Base-by-base conservation (phyloP, 208 protist species). In the Leishmania arabica region DNA sequence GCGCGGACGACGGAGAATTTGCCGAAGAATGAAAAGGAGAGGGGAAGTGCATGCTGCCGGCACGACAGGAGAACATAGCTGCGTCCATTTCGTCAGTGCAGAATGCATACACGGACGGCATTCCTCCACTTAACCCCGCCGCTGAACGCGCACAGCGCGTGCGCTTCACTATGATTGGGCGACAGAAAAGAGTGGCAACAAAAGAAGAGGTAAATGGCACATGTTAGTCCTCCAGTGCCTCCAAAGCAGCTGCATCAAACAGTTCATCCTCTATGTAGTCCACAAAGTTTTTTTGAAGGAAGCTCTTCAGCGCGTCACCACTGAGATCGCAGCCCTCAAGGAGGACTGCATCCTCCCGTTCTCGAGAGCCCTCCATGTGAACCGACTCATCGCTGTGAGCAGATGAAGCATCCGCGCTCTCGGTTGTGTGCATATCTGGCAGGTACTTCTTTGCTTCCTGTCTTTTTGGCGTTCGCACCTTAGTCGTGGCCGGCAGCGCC, bases 221-320 rank as follows among this genome's bases (percentile, higher is more conserved):
- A 54, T 15, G 3, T 66, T 40, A 78, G 37, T n/a, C 34, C n/a
- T 76, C 65, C 6, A 84, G 49, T 58, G 45, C 42, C 34, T 84
- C 84, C 64, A 89, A 70, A 27, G 84, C 77, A 8, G 60, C 79
- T 31, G 86, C 40, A 69, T 90, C 82, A 60, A 88, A 75, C n/a
- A 92, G 27, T 34, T 89, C 86, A 11, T 93, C 77, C 75, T 95
- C 89, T 66, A 91, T 78, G 73, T 89, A 95, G 64, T 97, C 94
- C n/a, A 89, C 81, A 83, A 97, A 97, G 60, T 97, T 93, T 31
- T 86, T 85, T 75, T 94, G 83, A 56, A 97, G 77, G 84, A 96
- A 97, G 27, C 85, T 84, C 78, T 89, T 91, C 1, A 97, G 88
- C 3, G 86, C 81, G 40, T 89, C 81, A 51, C 94, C 82, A 69